Base-by-base conservation (phyloP, 352 stramenopile species). In the Thraustochytrium sp. region DNA sequence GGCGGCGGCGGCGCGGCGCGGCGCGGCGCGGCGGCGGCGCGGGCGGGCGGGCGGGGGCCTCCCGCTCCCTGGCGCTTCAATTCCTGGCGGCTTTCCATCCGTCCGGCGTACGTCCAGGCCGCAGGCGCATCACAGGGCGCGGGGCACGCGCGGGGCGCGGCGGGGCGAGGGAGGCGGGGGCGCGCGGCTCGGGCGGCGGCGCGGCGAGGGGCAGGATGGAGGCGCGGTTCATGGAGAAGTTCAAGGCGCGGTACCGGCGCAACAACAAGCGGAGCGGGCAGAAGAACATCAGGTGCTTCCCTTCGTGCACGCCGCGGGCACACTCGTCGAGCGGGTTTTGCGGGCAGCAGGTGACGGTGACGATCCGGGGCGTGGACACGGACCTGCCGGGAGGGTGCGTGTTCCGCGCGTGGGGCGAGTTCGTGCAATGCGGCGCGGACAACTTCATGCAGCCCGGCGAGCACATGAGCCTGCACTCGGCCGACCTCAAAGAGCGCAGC, bases 161-260 rank as follows among this genome's bases (percentile, higher is more conserved):
- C 42, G 42, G 42, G 42, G 42, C 42, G 42, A 16, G 5, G 42
- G 42, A 5, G 42, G 42, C 42, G 42, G 42, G 5, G 42, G 42
- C 42, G 42, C 5, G 5, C 5, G 42, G 42, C 42, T 5, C 42
- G 42, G 16, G 5, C 5, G 42, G 42, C 42, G 5, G 42, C 42
- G 42, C 42, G n/a, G n/a, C 42, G 42, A 49, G 42, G 54, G 40
- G 26, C 9, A 75, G 5, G 31, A 64, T 76, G 64, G 21, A 64
- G 31, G 64, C 21, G 21, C 8, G 3, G 11, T 76, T 76, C 36
- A 3, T 31, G 46, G n/a, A 53, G 23, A 64, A 4, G 49, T 95
- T 95, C 68, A 89, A 91, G 78, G 76, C 88, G 16, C 87, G 90
- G 2, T 84, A 84, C 49, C 75, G 84, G 42, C 21, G 75, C 21